Conservation (phyloP, 495 filamentous ascomycete species). For the Lophiotrema nucula region DNA sequence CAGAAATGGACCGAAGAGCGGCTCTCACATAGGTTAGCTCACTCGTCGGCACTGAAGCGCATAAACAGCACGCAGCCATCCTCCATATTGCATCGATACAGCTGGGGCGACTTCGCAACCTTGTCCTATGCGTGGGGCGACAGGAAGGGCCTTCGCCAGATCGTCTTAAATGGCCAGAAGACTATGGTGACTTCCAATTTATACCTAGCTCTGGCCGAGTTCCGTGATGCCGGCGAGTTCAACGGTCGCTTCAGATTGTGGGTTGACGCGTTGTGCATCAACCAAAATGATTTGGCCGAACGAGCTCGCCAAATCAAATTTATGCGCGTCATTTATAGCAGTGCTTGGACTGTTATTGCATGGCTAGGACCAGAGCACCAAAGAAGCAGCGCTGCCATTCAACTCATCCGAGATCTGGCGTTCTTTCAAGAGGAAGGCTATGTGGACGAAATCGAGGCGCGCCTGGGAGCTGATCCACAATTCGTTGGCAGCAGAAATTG, state of each 20-base stretch:
- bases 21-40: not conserved
- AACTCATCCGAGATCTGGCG: not conserved
- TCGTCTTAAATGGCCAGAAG: not conserved
- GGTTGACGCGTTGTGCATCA: slow-evolving; percentile 15
- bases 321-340: not conserved
- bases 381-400: not conserved
- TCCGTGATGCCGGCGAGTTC: not conserved
- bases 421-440: not conserved
- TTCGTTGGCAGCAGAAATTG: not conserved
- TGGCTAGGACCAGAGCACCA: not conserved
- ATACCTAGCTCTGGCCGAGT: not conserved
- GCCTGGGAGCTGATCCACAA: not conserved
- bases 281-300: slow-evolving; percentile 9
- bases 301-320: not conserved
- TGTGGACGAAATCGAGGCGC: not conserved
- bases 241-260: not conserved
- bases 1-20: not conserved
- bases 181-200: not conserved
- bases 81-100: not conserved
- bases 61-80: not conserved
- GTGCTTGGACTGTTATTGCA: not conserved
- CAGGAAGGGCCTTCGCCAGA: not conserved
- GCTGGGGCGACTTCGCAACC: slow-evolving; percentile 4
- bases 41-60: not conserved
- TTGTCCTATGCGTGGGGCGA: slow-evolving; percentile 7